These are phyloP conservation scores for Pyracantha coccinea DNA, from an alignment of 331 rosid genomes.

Conservation along the genomic window DNA sequence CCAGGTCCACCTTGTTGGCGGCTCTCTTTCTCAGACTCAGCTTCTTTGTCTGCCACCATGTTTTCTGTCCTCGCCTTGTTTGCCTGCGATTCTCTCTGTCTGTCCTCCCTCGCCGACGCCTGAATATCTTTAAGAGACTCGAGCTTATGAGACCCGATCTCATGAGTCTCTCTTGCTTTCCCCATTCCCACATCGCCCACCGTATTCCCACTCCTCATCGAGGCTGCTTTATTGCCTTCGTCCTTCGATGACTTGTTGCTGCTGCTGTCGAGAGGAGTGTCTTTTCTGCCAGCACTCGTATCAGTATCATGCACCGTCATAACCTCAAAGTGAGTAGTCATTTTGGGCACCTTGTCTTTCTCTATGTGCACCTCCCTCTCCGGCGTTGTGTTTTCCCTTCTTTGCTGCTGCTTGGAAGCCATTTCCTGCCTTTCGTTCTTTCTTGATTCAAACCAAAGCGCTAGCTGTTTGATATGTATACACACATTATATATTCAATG, in stretches of 20 bases:
- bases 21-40: background rate
- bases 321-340: slow-evolving; percentile 51
- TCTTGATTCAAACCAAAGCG: background rate
- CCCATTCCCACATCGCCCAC: slow-evolving; percentile 1
- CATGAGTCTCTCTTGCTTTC: slow-evolving; percentile 20
- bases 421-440: slow-evolving; percentile 9
- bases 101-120: background rate
- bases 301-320: slow-evolving; percentile 20
- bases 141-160: slow-evolving; percentile 21
- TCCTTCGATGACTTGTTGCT: slow-evolving; percentile 8
- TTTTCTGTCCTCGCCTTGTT: slow-evolving; percentile 16
- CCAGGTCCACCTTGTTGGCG: background rate
- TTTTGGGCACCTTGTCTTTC: slow-evolving; percentile 43
- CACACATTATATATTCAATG: too few relatives aligned
- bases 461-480: background rate
- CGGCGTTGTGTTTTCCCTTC: slow-evolving; percentile 29
- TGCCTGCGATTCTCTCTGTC: slow-evolving; percentile 12
- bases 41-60: slow-evolving; percentile 12
- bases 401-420: slow-evolving; percentile 48
- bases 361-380: slow-evolving; percentile 35
- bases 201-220: background rate
- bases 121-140: slow-evolving; percentile 38
- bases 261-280: background rate
- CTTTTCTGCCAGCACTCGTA: background rate
- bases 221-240: background rate